phyloP scores from a whole-genome alignment of 352 stramenopile species.

The Globisporangium alternatum region DNA sequence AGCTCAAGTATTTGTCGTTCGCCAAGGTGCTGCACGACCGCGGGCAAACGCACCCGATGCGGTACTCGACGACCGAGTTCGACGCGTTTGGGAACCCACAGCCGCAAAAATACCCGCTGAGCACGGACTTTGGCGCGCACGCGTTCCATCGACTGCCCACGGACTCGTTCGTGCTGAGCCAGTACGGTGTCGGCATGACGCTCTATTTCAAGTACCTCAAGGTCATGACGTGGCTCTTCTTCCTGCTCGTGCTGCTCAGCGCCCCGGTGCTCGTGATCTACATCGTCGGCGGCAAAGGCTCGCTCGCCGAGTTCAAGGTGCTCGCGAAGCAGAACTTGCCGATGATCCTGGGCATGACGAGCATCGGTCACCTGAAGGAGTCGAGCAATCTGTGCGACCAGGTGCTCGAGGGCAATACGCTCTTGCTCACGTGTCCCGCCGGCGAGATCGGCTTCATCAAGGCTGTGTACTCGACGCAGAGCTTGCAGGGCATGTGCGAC shows the following conservation, averaged over 20 bases:
- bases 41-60: slow-evolving; percentile 71
- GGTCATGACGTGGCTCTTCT: slow-evolving; percentile 80
- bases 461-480: slow-evolving; percentile 68
- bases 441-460: slow-evolving; percentile 79
- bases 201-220: slow-evolving; percentile 90
- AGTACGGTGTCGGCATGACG: slow-evolving; percentile 71
- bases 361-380: slow-evolving; percentile 72
- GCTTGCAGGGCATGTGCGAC: slow-evolving; percentile 53
- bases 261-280: slow-evolving; percentile 58
- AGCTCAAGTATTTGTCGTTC: slow-evolving; percentile 78
- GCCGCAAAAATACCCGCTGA: slow-evolving; percentile 53
- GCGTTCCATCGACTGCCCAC: slow-evolving; percentile 71
- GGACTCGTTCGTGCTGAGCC: slow-evolving; percentile 72
- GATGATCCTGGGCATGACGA: slow-evolving; percentile 72
- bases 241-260: slow-evolving; percentile 69
- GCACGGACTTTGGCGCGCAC: slow-evolving; percentile 76
- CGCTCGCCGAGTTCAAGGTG: slow-evolving; percentile 51
- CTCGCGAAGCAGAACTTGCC: slow-evolving; percentile 68
- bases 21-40: slow-evolving; percentile 72
- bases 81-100: slow-evolving; percentile 55
- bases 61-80: slow-evolving; percentile 52
- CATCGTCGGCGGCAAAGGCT: slow-evolving; percentile 58
- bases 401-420: slow-evolving; percentile 34
- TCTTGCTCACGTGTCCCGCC: slow-evolving; percentile 62
- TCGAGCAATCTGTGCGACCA: slow-evolving; percentile 71